Evolutionary conservation across 345 rosid species (phyloP).

Genomic region (Alliaria petiolata): DNA sequence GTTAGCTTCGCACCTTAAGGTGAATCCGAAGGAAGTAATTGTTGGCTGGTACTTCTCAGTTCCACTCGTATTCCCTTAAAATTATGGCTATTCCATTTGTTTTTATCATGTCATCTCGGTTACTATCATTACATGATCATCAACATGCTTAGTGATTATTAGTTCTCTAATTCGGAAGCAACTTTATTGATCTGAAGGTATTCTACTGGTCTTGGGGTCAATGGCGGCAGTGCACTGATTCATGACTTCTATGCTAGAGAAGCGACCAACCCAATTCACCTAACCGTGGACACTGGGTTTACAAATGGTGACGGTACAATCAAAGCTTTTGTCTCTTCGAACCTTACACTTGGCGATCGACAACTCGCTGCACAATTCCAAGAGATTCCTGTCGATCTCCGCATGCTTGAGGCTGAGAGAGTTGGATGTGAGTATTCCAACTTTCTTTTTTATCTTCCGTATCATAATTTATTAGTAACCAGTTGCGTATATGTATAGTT

Average conservation of each 20-base stretch:
- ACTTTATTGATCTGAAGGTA: constrained; percentile 47
- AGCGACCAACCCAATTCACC: constrained; percentile 80
- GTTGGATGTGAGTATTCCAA: constrained; percentile 72
- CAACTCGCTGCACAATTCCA: constrained; percentile 93
- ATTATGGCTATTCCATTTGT: background rate
- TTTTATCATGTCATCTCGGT: background rate
- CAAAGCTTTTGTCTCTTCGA: constrained; percentile 75
- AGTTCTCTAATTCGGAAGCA: background rate
- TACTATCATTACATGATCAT: background rate
- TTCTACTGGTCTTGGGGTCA: constrained; percentile 91
- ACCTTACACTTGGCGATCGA: constrained; percentile 76
- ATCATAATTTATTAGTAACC: background rate
- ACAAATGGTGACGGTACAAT: constrained; percentile 69
- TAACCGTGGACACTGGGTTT: constrained; percentile 87
- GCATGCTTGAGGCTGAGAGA: constrained; percentile 92
- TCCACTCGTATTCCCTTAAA: background rate
- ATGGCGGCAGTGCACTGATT: constrained; percentile 84
- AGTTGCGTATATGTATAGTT: background rate
- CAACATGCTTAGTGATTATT: background rate
- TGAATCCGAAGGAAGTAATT: constrained; percentile 90
- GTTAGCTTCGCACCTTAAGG: constrained; percentile 81
- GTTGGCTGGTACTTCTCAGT: constrained; percentile 79
- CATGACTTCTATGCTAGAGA: constrained; percentile 93
- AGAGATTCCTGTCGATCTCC: constrained; percentile 94
- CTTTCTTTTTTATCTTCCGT: background rate